Evolutionary conservation across 139 green algal genomes (phyloP).

Genomic region (Parachlorella kessleri): DNA sequence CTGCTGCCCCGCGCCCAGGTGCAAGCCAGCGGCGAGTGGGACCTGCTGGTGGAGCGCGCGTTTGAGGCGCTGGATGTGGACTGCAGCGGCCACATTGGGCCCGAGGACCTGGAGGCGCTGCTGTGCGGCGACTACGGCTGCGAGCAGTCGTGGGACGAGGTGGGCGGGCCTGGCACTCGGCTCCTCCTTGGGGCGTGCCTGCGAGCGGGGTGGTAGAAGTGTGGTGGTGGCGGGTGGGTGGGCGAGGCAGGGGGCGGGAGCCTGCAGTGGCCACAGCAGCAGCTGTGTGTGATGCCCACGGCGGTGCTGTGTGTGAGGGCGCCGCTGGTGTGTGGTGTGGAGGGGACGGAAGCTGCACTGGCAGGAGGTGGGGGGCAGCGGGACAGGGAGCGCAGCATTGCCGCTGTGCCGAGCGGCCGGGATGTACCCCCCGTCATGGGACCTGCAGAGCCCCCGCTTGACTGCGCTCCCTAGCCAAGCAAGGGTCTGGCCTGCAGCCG

Average conservation of each 20-base stretch:
- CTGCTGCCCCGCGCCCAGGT: not conserved
- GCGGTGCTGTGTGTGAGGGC: not conserved
- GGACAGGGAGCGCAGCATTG: too few relatives aligned
- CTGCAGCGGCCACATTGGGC: constrained; percentile 40
- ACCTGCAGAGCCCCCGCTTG: too few relatives aligned
- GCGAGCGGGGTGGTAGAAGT: too few relatives aligned
- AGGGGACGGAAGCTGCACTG: too few relatives aligned
- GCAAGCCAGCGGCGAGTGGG: constrained; percentile 31
- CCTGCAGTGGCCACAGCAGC: not conserved
- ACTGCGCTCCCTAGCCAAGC: too few relatives aligned
- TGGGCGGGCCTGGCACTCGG: too few relatives aligned
- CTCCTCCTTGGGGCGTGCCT: too few relatives aligned
- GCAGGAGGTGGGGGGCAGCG: too few relatives aligned
- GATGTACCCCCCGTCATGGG: too few relatives aligned
- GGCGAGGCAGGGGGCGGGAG: not conserved
- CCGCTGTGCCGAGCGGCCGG: too few relatives aligned
- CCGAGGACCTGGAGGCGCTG: constrained; percentile 47
- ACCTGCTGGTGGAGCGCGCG: constrained; percentile 32
- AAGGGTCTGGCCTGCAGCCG: too few relatives aligned
- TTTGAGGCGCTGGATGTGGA: constrained; percentile 63
- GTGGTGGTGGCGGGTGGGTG: not conserved
- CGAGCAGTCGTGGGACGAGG: too few relatives aligned
- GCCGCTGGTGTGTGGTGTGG: not conserved
- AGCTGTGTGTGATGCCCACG: not conserved
- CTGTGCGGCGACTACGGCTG: constrained; percentile 41